Conservation (phyloP, 2,329 filamentous ascomycete species). For the Sporothrix humicola region DNA sequence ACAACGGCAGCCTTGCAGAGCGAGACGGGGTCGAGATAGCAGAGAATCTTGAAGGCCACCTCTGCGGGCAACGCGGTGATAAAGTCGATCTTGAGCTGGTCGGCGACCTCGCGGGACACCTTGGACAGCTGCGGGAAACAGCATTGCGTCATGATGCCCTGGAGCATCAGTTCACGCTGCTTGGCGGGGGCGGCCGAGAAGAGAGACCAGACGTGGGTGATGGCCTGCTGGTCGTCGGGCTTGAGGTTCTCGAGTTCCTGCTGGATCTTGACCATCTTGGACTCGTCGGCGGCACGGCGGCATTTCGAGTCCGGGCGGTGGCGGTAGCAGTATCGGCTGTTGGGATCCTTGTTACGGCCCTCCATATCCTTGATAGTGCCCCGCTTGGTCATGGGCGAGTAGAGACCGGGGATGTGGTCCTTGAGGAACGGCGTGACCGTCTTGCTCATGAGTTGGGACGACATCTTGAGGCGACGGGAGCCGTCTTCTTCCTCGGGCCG, state of each 20-base stretch:
- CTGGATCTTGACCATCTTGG: constrained; percentile 94
- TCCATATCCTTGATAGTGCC: constrained; percentile 51
- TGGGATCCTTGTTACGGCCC: constrained; percentile 60
- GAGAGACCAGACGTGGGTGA: constrained; percentile 95
- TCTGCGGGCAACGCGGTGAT: constrained; percentile 86
- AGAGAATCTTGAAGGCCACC: constrained; percentile 89
- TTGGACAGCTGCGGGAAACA: constrained; percentile 97
- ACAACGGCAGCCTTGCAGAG: constrained; percentile 96
- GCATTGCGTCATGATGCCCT: constrained; percentile 93
- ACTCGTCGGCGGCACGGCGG: constrained; percentile 88
- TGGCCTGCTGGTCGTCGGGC: constrained; percentile 87
- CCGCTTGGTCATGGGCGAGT: constrained; percentile 75
- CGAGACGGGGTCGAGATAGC: constrained; percentile 89
- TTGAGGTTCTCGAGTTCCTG: constrained; percentile 83
- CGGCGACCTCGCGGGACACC: constrained; percentile 86
- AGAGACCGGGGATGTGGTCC: constrained; percentile 87
- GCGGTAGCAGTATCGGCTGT: constrained; percentile 94
- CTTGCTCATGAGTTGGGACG: constrained; percentile 71
- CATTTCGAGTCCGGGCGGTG: constrained; percentile 95
- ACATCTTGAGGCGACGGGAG: constrained; percentile 60
- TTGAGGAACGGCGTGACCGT: constrained; percentile 87
- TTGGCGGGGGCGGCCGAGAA: constrained; percentile 95
- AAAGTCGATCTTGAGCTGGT: constrained; percentile 98
- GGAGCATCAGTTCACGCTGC: constrained; percentile 93
- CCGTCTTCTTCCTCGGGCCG: constrained; percentile 57